A percentile compares a stretch with the other conserved stretches of the same genome.
These are phyloP conservation scores for Platismatia glauca DNA, from an alignment of 495 filamentous ascomycete genomes.

Conservation along the genomic window DNA sequence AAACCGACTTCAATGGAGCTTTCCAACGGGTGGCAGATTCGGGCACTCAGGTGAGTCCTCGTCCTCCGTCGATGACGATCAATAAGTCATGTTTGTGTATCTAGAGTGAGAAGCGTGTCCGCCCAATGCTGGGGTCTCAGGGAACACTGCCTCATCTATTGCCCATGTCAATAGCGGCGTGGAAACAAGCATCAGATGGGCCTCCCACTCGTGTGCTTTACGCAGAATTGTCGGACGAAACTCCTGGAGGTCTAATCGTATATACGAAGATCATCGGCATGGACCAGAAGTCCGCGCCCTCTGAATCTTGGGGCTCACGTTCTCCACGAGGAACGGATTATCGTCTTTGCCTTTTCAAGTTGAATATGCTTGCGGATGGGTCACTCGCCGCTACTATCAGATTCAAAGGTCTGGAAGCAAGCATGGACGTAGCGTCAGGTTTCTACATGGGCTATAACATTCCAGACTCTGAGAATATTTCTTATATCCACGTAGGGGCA, in stretches of 20 bases:
- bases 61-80: neutral
- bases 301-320: neutral
- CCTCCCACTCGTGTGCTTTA: slow-evolving; percentile 6
- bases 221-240: neutral
- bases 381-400: neutral
- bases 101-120: neutral
- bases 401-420: neutral
- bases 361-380: slow-evolving; percentile 1
- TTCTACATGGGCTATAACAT: neutral
- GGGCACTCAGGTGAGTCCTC: neutral
- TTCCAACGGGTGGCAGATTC: slow-evolving; percentile 20
- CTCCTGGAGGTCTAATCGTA: neutral
- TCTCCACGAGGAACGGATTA: neutral
- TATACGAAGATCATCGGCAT: neutral
- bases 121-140: slow-evolving; percentile 10
- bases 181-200: neutral
- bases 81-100: neutral
- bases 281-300: neutral
- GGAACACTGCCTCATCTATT: slow-evolving; percentile 7
- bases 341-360: slow-evolving; percentile 8
- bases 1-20: slow-evolving; percentile 34
- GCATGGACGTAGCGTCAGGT: neutral
- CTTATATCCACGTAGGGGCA: neutral
- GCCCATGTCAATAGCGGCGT: neutral
- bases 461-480: neutral